A percentile compares a stretch with the other conserved stretches of the same genome.
These are phyloP conservation scores for Pythium oligandrum DNA, from an alignment of 352 stramenopile genomes.

Conservation along the genomic window DNA sequence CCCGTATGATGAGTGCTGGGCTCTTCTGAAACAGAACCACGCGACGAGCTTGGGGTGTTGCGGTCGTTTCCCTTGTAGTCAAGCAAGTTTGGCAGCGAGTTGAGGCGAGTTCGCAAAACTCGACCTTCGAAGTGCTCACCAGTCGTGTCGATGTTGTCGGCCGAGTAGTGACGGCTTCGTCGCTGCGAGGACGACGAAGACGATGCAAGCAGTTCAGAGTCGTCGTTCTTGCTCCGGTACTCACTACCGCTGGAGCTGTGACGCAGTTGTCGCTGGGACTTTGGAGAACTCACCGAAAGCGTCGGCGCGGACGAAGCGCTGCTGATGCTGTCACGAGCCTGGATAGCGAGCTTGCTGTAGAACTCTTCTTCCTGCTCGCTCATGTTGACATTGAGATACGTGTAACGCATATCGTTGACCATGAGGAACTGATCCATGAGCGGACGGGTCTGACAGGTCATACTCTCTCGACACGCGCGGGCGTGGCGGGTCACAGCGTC, in stretches of 20 bases:
- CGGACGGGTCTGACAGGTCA: conserved; percentile 61
- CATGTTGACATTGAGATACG: conserved; percentile 83
- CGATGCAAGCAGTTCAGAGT: not conserved
- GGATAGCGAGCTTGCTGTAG: conserved; percentile 32
- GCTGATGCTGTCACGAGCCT: conserved; percentile 12
- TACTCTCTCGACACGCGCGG: conserved; percentile 64
- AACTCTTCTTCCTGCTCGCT: conserved; percentile 45
- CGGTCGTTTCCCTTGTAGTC: not conserved
- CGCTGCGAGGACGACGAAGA: not conserved
- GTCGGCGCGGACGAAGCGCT: conserved; percentile 18
- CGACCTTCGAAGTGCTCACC: conserved; percentile 24
- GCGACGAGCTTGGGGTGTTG: conserved; percentile 15
- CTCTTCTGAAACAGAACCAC: not conserved
- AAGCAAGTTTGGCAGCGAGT: conserved; percentile 49
- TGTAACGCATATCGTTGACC: conserved; percentile 87
- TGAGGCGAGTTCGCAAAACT: conserved; percentile 31
- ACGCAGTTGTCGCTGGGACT: conserved; percentile 1
- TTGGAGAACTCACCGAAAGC: conserved; percentile 11
- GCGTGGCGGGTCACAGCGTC: conserved; percentile 72
- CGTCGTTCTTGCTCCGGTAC: not conserved
- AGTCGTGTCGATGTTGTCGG: not conserved
- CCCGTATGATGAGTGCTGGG: not conserved
- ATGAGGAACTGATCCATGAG: conserved; percentile 88
- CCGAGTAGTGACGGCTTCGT: too few relatives aligned
- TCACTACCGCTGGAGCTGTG: conserved; percentile 17